A percentile compares a stretch with the other conserved stretches of the same genome.
phyloP scores from a whole-genome alignment of 2,329 filamentous ascomycete species.

The Aspergillus ibericus region DNA sequence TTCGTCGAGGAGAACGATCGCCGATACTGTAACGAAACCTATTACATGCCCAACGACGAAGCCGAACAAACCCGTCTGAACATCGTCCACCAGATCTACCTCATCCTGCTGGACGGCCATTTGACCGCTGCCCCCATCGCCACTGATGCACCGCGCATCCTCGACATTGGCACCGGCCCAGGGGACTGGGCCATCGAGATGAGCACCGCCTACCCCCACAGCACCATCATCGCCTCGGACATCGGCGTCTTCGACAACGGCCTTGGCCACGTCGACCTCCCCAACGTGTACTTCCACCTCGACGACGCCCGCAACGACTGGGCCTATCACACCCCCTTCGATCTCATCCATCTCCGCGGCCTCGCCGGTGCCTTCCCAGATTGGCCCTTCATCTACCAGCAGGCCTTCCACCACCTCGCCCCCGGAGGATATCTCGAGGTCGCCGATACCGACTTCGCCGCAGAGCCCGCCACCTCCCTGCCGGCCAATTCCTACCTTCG shows the following conservation, averaged over 20 bases:
- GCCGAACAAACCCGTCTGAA: constrained; percentile 63
- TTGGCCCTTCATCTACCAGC: constrained; percentile 48
- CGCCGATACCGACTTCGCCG: constrained; percentile 40
- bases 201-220: constrained; percentile 44
- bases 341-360: constrained; percentile 51
- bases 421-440: constrained; percentile 52
- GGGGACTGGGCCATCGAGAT: constrained; percentile 53
- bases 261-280: constrained; percentile 33
- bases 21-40: constrained; percentile 61
- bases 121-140: constrained; percentile 35
- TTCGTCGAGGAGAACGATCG: constrained; percentile 62
- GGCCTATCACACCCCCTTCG: constrained; percentile 51
- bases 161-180: constrained; percentile 51
- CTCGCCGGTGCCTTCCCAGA: constrained; percentile 50
- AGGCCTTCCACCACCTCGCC: constrained; percentile 46
- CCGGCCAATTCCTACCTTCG: constrained; percentile 33
- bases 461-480: constrained; percentile 24
- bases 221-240: constrained; percentile 50
- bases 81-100: constrained; percentile 63
- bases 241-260: constrained; percentile 46
- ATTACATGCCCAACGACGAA: constrained; percentile 68
- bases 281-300: constrained; percentile 51
- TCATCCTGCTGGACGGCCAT: constrained; percentile 43
- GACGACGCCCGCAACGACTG: constrained; percentile 50
- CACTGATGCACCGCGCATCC: constrained; percentile 28